Evolutionary conservation across 305 asterid species (phyloP).

Genomic region (Rubia occidens): DNA sequence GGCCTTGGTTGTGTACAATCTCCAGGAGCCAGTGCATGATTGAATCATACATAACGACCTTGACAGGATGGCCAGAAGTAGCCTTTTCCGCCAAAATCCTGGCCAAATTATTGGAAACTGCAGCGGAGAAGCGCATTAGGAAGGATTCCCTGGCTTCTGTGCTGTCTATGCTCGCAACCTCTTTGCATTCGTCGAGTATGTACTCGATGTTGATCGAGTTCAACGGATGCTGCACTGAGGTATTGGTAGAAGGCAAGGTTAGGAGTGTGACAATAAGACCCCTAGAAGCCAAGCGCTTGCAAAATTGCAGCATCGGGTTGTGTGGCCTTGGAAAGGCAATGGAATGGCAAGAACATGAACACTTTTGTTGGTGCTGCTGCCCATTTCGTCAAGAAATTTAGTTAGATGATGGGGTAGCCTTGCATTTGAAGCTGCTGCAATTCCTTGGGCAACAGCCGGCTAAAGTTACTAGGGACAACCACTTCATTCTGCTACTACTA

Average conservation of each 20-base stretch:
- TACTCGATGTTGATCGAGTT: constrained; percentile 13
- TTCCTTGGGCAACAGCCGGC: background rate
- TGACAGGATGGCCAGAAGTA: constrained; percentile 6
- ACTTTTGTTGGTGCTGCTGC: background rate
- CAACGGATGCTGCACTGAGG: background rate
- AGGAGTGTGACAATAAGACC: constrained; percentile 23
- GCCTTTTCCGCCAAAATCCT: constrained; percentile 17
- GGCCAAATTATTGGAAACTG: constrained; percentile 10
- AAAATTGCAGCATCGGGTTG: constrained; percentile 29
- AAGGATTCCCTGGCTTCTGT: background rate
- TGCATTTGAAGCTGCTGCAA: background rate
- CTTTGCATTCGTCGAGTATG: constrained; percentile 6
- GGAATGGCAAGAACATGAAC: constrained; percentile 28
- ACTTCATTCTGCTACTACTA: background rate
- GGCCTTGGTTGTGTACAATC: constrained; percentile 20
- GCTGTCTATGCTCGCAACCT: constrained; percentile 7
- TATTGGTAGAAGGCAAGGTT: constrained; percentile 6
- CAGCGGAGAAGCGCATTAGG: constrained; percentile 3
- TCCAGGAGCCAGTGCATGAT: constrained; percentile 27
- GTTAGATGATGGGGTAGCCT: background rate
- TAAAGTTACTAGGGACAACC: background rate
- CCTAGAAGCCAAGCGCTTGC: constrained; percentile 26
- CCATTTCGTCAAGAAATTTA: background rate
- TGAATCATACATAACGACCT: constrained; percentile 26
- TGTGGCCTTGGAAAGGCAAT: constrained; percentile 30